phyloP scores from a whole-genome alignment of 306 rosid species.

The Lotus japonicus region DNA sequence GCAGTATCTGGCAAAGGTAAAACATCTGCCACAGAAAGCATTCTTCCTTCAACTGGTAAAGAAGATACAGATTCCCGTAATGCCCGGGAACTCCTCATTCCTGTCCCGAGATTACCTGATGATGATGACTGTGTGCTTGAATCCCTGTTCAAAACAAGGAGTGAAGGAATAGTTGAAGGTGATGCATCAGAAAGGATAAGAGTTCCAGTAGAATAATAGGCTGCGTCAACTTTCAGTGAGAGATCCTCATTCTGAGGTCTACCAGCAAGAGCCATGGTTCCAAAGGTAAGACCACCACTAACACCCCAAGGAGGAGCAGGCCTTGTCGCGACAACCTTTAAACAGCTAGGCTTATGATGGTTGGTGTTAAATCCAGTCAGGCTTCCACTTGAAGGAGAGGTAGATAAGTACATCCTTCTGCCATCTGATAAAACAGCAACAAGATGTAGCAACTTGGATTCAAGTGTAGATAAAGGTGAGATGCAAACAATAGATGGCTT shows the following conservation, averaged over 20 bases:
- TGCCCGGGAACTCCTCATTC: conserved; percentile 74
- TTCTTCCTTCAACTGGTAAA: conserved; percentile 89
- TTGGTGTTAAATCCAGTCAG: conserved; percentile 62
- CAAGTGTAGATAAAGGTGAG: conserved; percentile 83
- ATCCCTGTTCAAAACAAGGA: conserved; percentile 81
- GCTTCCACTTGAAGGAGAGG: conserved; percentile 84
- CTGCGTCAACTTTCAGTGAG: conserved; percentile 83
- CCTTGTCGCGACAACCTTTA: conserved; percentile 88
- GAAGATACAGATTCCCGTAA: conserved; percentile 83
- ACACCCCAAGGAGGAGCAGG: conserved; percentile 97
- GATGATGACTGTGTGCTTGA: conserved; percentile 56
- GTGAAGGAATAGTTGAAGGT: conserved; percentile 76
- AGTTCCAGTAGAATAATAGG: conserved; percentile 88
- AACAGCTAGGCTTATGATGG: conserved; percentile 72
- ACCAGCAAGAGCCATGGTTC: conserved; percentile 70
- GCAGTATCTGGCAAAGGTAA: conserved; percentile 78
- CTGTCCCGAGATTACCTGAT: conserved; percentile 52
- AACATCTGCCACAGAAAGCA: conserved; percentile 94
- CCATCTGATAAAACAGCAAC: conserved; percentile 95
- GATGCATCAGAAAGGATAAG: conserved; percentile 94
- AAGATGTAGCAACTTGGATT: conserved; percentile 87
- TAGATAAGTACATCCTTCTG: conserved; percentile 89
- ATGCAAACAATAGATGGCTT: conserved; percentile 84
- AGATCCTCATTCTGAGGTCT: conserved; percentile 91
- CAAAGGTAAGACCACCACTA: conserved; percentile 83